phyloP scores from a whole-genome alignment of 2,329 filamentous ascomycete species.

The Colletotrichum costaricense region DNA sequence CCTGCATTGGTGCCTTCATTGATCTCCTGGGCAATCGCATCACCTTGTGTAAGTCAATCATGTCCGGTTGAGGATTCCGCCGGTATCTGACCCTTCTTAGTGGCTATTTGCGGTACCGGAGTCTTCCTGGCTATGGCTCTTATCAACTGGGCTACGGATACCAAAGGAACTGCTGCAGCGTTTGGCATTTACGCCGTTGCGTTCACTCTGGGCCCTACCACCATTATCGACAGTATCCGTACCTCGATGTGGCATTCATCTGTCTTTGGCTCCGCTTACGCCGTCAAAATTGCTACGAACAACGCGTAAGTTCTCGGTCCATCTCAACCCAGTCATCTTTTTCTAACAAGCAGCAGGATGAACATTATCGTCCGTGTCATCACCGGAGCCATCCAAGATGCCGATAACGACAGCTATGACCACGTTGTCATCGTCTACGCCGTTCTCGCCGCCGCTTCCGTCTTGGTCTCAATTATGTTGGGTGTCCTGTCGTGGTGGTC shows the following conservation, averaged over 20 bases:
- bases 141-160: slow-evolving; percentile 61
- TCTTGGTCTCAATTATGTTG: slow-evolving; percentile 56
- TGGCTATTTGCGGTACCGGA: slow-evolving; percentile 56
- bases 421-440: slow-evolving; percentile 68
- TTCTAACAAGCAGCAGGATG: slow-evolving; percentile 53
- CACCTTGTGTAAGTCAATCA: slow-evolving; percentile 45
- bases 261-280: slow-evolving; percentile 70
- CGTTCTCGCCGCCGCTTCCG: slow-evolving; percentile 60
- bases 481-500: slow-evolving; percentile 46
- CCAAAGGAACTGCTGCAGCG: slow-evolving; percentile 65
- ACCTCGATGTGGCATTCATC: slow-evolving; percentile 70
- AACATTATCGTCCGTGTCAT: slow-evolving; percentile 69
- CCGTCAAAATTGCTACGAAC: slow-evolving; percentile 71
- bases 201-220: slow-evolving; percentile 64
- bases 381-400: slow-evolving; percentile 68
- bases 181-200: slow-evolving; percentile 71
- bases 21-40: slow-evolving; percentile 67
- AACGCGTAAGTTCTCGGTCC: slow-evolving; percentile 48
- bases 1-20: slow-evolving; percentile 65
- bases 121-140: slow-evolving; percentile 61
- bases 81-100: slow-evolving; percentile 22
- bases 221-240: slow-evolving; percentile 70
- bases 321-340: no score
- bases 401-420: slow-evolving; percentile 65
- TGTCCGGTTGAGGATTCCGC: no score